Conservation (phyloP, 2,329 filamentous ascomycete genomes). For the Alternaria burnsii region DNA sequence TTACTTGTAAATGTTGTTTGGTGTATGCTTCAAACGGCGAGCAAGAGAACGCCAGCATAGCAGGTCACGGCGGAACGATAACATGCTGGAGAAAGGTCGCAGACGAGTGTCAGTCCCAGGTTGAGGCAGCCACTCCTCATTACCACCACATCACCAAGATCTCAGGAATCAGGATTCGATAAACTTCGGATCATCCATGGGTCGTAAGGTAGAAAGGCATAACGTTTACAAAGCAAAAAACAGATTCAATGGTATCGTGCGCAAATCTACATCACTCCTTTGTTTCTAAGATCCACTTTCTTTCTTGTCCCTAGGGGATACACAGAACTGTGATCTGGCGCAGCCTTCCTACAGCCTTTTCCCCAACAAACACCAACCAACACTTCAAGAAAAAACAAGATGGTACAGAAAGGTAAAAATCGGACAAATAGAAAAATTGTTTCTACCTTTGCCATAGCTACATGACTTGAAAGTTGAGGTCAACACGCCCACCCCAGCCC, state of each 20-base stretch:
- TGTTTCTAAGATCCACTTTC: slow-evolving; percentile 5
- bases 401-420: slow-evolving; percentile 4
- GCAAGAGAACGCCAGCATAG: background rate
- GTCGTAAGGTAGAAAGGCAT: background rate
- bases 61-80: background rate
- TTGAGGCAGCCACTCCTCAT: background rate
- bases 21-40: background rate
- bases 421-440: background rate
- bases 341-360: slow-evolving; percentile 20
- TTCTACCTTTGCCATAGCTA: background rate
- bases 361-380: slow-evolving; percentile 9
- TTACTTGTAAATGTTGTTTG: background rate
- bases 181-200: background rate
- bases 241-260: slow-evolving; percentile 7
- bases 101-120: background rate
- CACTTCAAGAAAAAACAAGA: slow-evolving; percentile 2
- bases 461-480: background rate
- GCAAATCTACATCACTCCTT: slow-evolving; percentile 5
- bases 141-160: background rate
- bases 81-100: background rate
- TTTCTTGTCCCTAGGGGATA: slow-evolving; percentile 4
- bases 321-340: slow-evolving; percentile 17
- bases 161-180: background rate
- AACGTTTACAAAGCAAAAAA: background rate
- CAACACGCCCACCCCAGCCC: background rate